Conservation (phyloP, 2,329 filamentous ascomycete species). For the Fusarium sp. region DNA sequence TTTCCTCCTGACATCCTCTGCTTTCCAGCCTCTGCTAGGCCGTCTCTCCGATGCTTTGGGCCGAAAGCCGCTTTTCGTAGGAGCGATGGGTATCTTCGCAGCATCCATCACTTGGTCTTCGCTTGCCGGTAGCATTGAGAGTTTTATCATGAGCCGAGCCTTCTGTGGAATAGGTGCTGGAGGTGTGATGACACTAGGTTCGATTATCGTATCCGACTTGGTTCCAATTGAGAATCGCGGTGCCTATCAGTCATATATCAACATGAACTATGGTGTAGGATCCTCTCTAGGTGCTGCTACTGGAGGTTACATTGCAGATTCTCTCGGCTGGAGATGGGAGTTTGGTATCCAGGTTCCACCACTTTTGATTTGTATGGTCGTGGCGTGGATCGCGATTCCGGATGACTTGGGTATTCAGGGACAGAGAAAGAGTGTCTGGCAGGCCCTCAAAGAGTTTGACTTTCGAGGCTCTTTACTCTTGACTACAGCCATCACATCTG, state of each 20-base stretch:
- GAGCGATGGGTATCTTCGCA: constrained; percentile 71
- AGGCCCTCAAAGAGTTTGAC: constrained; percentile 68
- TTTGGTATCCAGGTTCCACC: constrained; percentile 71
- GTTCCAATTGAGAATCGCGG: constrained; percentile 78
- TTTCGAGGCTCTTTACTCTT: constrained; percentile 65
- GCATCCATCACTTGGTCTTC: constrained; percentile 76
- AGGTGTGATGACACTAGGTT: constrained; percentile 73
- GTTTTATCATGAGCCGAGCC: constrained; percentile 76
- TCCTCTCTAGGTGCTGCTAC: constrained; percentile 73
- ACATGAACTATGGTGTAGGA: constrained; percentile 71
- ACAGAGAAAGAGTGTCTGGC: constrained; percentile 56
- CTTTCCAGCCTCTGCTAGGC: constrained; percentile 79
- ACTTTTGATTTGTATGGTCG: constrained; percentile 58
- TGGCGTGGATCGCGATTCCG: constrained; percentile 63
- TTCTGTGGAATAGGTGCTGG: constrained; percentile 79
- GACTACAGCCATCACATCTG: constrained; percentile 63
- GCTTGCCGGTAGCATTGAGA: constrained; percentile 72
- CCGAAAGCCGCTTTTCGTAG: constrained; percentile 73
- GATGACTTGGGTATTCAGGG: constrained; percentile 62
- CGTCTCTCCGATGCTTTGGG: constrained; percentile 80
- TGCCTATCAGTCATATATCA: constrained; percentile 77
- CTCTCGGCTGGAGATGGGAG: constrained; percentile 78
- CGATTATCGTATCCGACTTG: constrained; percentile 79
- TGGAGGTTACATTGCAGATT: constrained; percentile 76
- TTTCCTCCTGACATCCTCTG: constrained; percentile 80